Base-by-base conservation (phyloP, 495 filamentous ascomycete species). In the Astrothelium macrocarpum region DNA sequence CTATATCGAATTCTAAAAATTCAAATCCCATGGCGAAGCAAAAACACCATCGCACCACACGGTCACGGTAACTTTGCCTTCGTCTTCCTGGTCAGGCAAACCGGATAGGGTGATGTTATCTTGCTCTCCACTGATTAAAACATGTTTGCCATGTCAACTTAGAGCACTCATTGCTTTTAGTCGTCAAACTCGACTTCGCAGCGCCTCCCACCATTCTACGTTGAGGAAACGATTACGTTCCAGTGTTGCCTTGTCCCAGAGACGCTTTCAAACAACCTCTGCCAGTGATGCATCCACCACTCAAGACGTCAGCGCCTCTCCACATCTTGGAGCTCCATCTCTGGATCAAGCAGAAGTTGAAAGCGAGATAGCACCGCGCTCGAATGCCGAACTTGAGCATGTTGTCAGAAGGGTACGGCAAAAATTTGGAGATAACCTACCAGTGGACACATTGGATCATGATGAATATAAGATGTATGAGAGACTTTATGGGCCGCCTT, bases 391-490 rank as follows among this genome's bases (percentile, higher is more conserved):
- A 16, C 49, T 56, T 11, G 49, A 56, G 25, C 12, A 75, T 1
- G 79, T 87, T 59, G 90, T 90, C 59, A 83, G 85, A 28, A 74
- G 82, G 56, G 86, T 91, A 25, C 81, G 87, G 67, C 84, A 88
- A 66, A 78, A 81, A 12, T 95, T 90, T 73, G 89, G 92, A 46
- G 84, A 94, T 66, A 84, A 79, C 1, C 74, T 97, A 11, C 94
- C 94, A 0, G 80, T 85, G n/a, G 86, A 81, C 18, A 81, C 87
- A 62, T 72, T 98, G 53, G 81, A 82, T 18, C 78, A 80, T 3
- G 79, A 85, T 32, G 92, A 95, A 71, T 85, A 88, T 53, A 75
- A 76, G 45, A 70, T 96, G 1, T 97, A 96, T 70, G 85, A 87
- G 63, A 81, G 90, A 63, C 75, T 96, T 11, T 97, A 91, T 75